Evolutionary conservation across 345 rosid species (phyloP), one percentile per base, ranked within the genome.

Genomic region (Populus simonii): DNA sequence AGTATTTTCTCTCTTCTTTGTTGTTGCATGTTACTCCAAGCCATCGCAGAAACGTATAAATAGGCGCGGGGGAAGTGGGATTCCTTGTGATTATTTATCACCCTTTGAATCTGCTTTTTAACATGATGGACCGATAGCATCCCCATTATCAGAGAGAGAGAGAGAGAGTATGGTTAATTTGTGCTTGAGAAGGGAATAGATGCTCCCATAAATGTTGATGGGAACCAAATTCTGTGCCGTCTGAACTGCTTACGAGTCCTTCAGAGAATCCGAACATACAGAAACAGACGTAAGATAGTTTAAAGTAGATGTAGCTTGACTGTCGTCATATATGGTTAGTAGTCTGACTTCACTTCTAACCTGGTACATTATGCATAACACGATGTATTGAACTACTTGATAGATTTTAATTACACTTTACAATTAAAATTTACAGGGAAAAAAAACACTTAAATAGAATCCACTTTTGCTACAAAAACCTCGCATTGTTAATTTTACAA

Each of bases 121-220:
- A 22, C 23, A 20, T 6, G 23, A 59, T 35, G 68, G 45, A 7
- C 33, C 25, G 33, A 16, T 8, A 49, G 17, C 39, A 31, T 45
- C 73, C 7, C 43, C 15, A 9, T n/a, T 57, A 10, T 13, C 2
- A 8, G 43, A 39, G 43, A 39, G 43, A 36, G 39, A 10, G 27
- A 12, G 39, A 49, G 62, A 70, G 57, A 31, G 35, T 20, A 16
- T n/a, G 23, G 22, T 29, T 47, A 25, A 29, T 22, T 49, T 43
- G 22, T 35, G 38, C 9, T 23, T 29, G 18, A 39, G 66, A 61
- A 43, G 4, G 53, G 79, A 55, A 76, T 57, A 38, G 43, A 68
- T 76, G 73, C 74, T 7, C 33, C 62, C n/a, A 49, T 71, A 22
- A 61, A 27, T 63, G 55, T 73, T 73, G 70, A 43, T 29, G 77